Evolutionary conservation across 306 rosid genomes (phyloP).

Genomic region (Hippophae rhamnoides): DNA sequence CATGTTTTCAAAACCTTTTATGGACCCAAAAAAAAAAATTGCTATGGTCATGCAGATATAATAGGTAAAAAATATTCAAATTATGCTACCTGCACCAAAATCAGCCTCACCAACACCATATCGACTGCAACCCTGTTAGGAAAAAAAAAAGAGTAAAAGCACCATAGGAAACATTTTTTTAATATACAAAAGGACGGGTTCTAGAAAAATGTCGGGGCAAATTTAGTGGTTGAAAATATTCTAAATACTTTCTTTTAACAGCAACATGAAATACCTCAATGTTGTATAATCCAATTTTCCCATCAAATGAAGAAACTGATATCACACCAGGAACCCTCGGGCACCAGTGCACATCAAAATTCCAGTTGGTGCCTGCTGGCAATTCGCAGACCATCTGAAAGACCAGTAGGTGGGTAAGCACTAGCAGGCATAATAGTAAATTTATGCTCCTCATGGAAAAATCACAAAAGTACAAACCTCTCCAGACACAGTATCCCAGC

Average conservation of each 20-base stretch:
- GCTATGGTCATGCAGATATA: not conserved
- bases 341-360: slow-evolving; percentile 97
- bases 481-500: slow-evolving; percentile 94
- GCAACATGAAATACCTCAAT: slow-evolving; percentile 52
- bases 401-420: slow-evolving; percentile 9
- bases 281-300: slow-evolving; percentile 86
- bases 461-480: slow-evolving; percentile 44
- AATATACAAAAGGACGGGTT: not conserved
- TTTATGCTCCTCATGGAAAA: slow-evolving; percentile 1
- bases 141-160: not conserved
- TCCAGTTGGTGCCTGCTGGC: slow-evolving; percentile 95
- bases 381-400: slow-evolving; percentile 77
- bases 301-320: slow-evolving; percentile 97
- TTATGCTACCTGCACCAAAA: slow-evolving; percentile 62
- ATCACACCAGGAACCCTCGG: slow-evolving; percentile 87
- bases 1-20: no score
- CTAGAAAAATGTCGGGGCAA: no score
- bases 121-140: slow-evolving; percentile 71
- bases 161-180: not conserved
- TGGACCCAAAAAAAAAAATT: no score
- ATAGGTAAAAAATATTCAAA: slow-evolving; percentile 3
- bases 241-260: no score
- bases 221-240: no score
- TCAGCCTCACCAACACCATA: slow-evolving; percentile 61
- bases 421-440: not conserved